phyloP scores from a whole-genome alignment of 2,329 filamentous ascomycete genomes.

The Ophiostoma sp. region DNA sequence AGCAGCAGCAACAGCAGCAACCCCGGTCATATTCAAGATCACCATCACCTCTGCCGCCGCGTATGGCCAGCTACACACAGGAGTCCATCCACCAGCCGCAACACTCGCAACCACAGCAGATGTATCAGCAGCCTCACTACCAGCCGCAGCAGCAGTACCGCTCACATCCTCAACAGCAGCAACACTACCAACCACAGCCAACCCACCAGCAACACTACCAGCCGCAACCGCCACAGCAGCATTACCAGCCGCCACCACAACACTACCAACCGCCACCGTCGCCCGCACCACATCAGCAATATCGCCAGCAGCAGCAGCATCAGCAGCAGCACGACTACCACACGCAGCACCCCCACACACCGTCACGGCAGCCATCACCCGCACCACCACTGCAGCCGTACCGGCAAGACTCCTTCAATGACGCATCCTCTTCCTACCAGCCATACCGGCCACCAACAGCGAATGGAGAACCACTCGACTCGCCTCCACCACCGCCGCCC shows the following conservation, averaged over 20 bases:
- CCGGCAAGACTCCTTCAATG: slow-evolving; percentile 26
- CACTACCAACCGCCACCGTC: slow-evolving; percentile 20
- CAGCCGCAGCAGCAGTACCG: slow-evolving; percentile 25
- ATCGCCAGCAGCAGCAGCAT: slow-evolving; percentile 13
- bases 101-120: slow-evolving; percentile 24
- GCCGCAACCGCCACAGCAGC: slow-evolving; percentile 15
- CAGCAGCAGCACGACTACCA: slow-evolving; percentile 18
- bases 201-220: slow-evolving; percentile 21
- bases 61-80: slow-evolving; percentile 9
- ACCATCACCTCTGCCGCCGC: slow-evolving; percentile 38
- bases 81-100: slow-evolving; percentile 8
- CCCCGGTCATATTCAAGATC: slow-evolving; percentile 19
- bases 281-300: slow-evolving; percentile 6
- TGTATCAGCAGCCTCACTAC: slow-evolving; percentile 25
- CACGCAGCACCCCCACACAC: slow-evolving; percentile 12
- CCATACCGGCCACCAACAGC: slow-evolving; percentile 26
- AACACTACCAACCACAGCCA: slow-evolving; percentile 16
- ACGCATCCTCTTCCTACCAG: slow-evolving; percentile 26
- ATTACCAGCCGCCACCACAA: slow-evolving; percentile 14
- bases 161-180: slow-evolving; percentile 18
- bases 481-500: slow-evolving; percentile 76
- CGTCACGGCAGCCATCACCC: neutral
- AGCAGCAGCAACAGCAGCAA: slow-evolving; percentile 22
- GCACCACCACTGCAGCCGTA: slow-evolving; percentile 17
- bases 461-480: slow-evolving; percentile 40